Base-by-base conservation (phyloP, 495 filamentous ascomycete species). In the Halenospora varia region DNA sequence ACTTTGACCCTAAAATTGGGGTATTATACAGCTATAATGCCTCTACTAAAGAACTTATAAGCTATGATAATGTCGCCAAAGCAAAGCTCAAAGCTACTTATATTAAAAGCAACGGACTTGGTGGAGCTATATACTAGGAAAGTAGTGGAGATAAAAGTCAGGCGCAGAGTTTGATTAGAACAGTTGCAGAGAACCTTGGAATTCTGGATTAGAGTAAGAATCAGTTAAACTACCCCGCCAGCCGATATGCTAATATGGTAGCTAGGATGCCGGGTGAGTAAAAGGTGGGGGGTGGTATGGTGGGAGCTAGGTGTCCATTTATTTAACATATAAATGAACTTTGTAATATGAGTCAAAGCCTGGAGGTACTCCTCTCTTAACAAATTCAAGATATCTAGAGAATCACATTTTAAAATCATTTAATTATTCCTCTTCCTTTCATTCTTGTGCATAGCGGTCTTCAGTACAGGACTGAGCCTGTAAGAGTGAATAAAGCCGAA, bases 91-190 rank as follows among this genome's bases (percentile, higher is more conserved):
- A 96, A 74, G 81, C 78, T 1, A 67, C 72, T 46, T 96, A 88
- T 64, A 78, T 96, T 49, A 68, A 73, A 59, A 55, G 75, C 13
- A 77, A 75, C 49, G 79, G 82, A 4, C 76, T 96, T 9, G 90
- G 88, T 2, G 90, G 92, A 10, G 85, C 80, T 0, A 93, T 96
- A 82, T 96, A 88, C 81, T 97, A 92, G 92, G 92, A 96, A 72
- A 84, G 82, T 23, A 88, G 83, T 66, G 84, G 81, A 22, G 92
- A 96, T 66, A 86, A 80, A 66, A 63, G 47, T 0, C 82, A 77
- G 1, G 72, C 74, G 3, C 77, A 75, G 41, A 88, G 87, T 66
- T 66, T 92, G 71, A 82, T 93, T 17, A 17, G 18, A 1, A 55
- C 62, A 0, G 19, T 61, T 19, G 48, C 48, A 2, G 45, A 76